A percentile compares a stretch with the other conserved stretches of the same genome.
phyloP scores from a whole-genome alignment of 805 yeast species.

The Kuraishia floccosa region DNA sequence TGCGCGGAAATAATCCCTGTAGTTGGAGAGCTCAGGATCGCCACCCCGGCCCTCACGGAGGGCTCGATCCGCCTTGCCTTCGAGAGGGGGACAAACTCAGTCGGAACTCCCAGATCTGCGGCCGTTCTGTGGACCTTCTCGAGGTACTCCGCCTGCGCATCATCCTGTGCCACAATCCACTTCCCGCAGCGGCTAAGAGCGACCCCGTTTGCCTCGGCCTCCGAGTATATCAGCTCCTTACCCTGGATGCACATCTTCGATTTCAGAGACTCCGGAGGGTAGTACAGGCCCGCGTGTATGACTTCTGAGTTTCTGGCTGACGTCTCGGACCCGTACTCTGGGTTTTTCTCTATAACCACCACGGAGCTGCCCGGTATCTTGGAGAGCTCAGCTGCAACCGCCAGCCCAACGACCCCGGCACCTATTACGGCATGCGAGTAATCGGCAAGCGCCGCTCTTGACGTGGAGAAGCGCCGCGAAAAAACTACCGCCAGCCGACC shows the following conservation, averaged over 20 bases:
- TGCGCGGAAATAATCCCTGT: conserved; percentile 85
- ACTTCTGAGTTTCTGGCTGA: conserved; percentile 90
- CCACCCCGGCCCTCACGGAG: conserved; percentile 46
- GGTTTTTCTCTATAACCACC: conserved; percentile 58
- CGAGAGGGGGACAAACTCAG: conserved; percentile 36
- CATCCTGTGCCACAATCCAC: conserved; percentile 80
- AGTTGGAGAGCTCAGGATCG: conserved; percentile 61
- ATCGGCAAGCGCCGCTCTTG: conserved; percentile 1
- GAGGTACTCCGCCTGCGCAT: conserved; percentile 47
- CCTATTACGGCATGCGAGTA: conserved; percentile 39
- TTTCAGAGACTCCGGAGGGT: conserved; percentile 59
- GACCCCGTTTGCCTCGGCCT: conserved; percentile 33
- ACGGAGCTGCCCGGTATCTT: conserved; percentile 35
- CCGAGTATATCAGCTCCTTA: conserved; percentile 51
- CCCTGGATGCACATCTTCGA: conserved; percentile 67
- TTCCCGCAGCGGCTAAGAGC: conserved; percentile 63
- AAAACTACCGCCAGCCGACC: too few species aligned
- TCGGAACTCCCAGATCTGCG: conserved; percentile 41
- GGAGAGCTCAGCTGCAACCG: conserved; percentile 64
- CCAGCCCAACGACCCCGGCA: conserved; percentile 78
- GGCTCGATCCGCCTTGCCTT: conserved; percentile 49
- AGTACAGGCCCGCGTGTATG: conserved; percentile 83
- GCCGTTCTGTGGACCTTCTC: conserved; percentile 40
- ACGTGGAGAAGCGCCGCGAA: neutral
- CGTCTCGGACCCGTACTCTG: conserved; percentile 63